Evolutionary conservation across 805 yeast species (phyloP), one percentile per base, ranked within the genome.

Genomic region (Teunomyces kruisii): DNA sequence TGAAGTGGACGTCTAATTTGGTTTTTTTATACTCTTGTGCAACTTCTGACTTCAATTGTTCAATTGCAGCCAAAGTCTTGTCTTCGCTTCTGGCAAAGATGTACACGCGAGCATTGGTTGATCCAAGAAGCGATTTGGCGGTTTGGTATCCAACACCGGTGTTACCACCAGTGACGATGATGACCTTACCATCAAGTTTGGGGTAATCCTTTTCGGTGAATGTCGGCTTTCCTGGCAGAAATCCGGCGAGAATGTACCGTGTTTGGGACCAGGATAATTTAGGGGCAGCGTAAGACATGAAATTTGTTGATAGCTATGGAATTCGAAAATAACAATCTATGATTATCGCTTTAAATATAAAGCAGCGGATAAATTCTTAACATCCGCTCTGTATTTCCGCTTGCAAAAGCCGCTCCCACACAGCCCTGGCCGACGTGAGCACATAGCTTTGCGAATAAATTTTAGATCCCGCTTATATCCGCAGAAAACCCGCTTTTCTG

Each of bases 131-230:
- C 8, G 62, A 52, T 41, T 59, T 63, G 3, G 64, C 58, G 9
- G 59, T 55, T 31, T 67, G 62, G 28, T 57, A 49, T 32, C 53
- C 53, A 41, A 72, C 59, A 39, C 76, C 76, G 9, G 71, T 52
- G 40, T 65, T 69, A 24, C 63, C 62, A 42, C 76, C 76, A 6
- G 76, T 70, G 7, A 72, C 67, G 19, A 68, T 48, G 9, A 70
- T 70, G 9, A 57, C 60, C 49, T 65, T 68, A 5, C 64, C 69
- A 2, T 65, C 56, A 33, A 72, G 50, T 42, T 63, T 62, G 10
- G 76, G 76, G 42, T 64, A 67, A 17, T 59, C 54, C 1, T 55
- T 50, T 9, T 67, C 67, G 13, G 57, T 41, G 41, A 50, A 65
- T 1, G 45, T 40, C 6, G 71, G 69, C 9, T 30, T 31, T 7